phyloP scores from a whole-genome alignment of 2,329 filamentous ascomycete species.

The Atkinsonella hypoxylon region DNA sequence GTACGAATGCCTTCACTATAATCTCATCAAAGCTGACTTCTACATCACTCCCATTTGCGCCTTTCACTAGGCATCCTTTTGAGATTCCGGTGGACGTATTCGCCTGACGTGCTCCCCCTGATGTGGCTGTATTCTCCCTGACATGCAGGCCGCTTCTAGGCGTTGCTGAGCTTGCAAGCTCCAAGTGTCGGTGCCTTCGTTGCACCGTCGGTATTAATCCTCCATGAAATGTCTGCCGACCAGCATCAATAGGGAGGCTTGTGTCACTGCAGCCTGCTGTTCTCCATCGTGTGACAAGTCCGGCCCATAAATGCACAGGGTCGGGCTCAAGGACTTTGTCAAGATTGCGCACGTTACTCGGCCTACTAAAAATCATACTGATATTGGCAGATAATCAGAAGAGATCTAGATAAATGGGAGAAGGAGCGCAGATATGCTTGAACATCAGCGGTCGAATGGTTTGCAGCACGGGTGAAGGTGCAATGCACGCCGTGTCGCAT shows the following conservation, averaged over 20 bases:
- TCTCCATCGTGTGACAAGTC: neutral
- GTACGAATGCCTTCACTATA: neutral
- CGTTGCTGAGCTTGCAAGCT: constrained; percentile 10
- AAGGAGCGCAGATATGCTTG: neutral
- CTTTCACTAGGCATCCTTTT: neutral
- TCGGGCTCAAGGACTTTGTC: constrained; percentile 12
- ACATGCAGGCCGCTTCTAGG: constrained; percentile 13
- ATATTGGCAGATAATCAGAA: neutral
- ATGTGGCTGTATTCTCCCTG: constrained; percentile 2
- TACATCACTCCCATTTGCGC: neutral
- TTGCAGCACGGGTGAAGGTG: neutral
- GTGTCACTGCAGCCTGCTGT: neutral
- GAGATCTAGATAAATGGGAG: constrained; percentile 7
- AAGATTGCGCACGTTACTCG: constrained; percentile 12
- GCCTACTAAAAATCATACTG: constrained; percentile 14
- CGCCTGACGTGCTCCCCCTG: neutral
- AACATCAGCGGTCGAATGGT: neutral
- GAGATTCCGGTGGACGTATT: neutral
- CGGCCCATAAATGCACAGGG: neutral
- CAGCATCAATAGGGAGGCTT: neutral
- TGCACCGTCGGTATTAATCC: neutral
- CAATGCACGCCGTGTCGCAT: neutral
- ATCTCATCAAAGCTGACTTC: neutral
- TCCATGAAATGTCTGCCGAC: neutral
- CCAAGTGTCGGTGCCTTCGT: neutral